phyloP scores from a whole-genome alignment of 257 asterid species.

The Lycium ferocissimum region DNA sequence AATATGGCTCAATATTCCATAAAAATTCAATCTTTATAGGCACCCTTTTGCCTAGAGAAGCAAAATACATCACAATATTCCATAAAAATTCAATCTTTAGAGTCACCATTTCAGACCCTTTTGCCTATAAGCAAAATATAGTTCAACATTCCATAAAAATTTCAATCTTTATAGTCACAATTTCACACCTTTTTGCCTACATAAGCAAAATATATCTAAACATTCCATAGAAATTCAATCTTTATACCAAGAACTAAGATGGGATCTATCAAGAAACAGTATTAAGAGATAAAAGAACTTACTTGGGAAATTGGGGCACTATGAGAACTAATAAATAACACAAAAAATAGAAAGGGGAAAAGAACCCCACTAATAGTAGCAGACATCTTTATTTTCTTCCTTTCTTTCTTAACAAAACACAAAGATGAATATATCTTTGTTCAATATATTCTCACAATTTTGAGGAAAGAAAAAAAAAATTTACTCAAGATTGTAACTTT shows the following conservation, averaged over 20 bases:
- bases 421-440: neutral
- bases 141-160: neutral
- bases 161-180: neutral
- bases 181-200: neutral
- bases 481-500: neutral
- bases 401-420: neutral
- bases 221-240: neutral
- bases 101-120: neutral
- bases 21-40: neutral
- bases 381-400: constrained; percentile 43
- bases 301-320: constrained; percentile 46
- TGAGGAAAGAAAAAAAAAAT: neutral
- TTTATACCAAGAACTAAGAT: neutral
- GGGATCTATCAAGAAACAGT: constrained; percentile 44
- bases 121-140: neutral
- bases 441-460: constrained; percentile 1
- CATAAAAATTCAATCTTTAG: neutral
- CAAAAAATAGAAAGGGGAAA: constrained; percentile 46
- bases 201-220: neutral
- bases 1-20: neutral
- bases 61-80: neutral
- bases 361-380: constrained; percentile 47
- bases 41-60: neutral
- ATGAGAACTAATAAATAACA: constrained; percentile 45
- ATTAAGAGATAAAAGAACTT: constrained; percentile 34